A percentile compares a stretch with the other conserved stretches of the same genome.
Conservation (phyloP, 1,139 yeast genomes). For the Yamadazyma aaseri region DNA sequence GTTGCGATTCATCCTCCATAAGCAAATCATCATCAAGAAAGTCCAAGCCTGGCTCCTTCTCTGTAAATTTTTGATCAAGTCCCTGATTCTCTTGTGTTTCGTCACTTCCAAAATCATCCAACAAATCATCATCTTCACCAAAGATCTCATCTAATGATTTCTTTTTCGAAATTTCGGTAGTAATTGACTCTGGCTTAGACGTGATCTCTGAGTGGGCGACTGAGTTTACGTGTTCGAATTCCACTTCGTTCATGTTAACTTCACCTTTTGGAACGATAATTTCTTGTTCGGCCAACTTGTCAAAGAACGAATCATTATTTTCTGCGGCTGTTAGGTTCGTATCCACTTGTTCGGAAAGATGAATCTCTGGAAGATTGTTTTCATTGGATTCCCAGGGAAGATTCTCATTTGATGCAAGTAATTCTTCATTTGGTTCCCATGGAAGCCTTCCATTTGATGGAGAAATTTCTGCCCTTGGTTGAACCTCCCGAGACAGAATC, state of each 20-base stretch:
- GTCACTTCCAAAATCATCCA: background rate
- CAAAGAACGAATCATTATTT: too few species aligned
- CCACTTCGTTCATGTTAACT: too few species aligned
- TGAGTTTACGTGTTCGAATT: too few species aligned
- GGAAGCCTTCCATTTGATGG: conserved; percentile 1
- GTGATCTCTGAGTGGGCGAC: background rate
- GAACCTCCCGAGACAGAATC: too few species aligned
- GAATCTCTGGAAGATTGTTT: too few species aligned
- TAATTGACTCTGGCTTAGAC: background rate
- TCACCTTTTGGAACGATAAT: too few species aligned
- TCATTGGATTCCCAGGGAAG: conserved; percentile 7
- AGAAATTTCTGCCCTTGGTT: too few species aligned
- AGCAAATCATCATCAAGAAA: conserved; percentile 19
- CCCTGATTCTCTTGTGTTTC: background rate
- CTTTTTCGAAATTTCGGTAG: background rate
- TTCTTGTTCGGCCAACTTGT: too few species aligned
- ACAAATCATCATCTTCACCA: conserved; percentile 13
- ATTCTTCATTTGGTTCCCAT: background rate
- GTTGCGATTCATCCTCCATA: conserved; percentile 17
- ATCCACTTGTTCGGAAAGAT: too few species aligned
- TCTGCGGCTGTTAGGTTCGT: too few species aligned
- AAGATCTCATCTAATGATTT: conserved; percentile 10
- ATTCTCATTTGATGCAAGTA: background rate
- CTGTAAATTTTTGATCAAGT: background rate
- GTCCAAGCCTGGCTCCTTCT: conserved; percentile 4